phyloP scores from a whole-genome alignment of 177 flowering plant species.

The Vitis hybrid region DNA sequence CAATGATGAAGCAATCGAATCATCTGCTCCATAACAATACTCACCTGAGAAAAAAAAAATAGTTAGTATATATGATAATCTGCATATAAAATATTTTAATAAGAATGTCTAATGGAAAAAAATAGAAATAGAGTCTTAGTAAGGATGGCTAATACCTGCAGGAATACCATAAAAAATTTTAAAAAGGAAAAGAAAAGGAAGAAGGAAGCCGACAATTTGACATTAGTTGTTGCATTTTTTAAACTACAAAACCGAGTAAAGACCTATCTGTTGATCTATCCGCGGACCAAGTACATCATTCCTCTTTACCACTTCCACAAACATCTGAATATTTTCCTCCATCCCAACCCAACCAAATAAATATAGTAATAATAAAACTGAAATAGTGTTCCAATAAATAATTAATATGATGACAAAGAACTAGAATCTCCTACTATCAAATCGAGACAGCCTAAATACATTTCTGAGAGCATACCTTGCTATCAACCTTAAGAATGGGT shows the following conservation, averaged over 20 bases:
- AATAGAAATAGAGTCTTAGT: too few species aligned
- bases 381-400: neutral
- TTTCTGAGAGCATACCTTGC: slow-evolving; percentile 60
- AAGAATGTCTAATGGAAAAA: too few species aligned
- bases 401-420: neutral
- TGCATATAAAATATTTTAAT: too few species aligned
- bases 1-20: slow-evolving; percentile 82
- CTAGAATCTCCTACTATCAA: neutral
- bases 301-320: neutral
- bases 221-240: too few species aligned
- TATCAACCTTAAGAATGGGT: slow-evolving; percentile 91
- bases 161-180: too few species aligned
- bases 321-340: neutral
- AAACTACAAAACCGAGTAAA: too few species aligned
- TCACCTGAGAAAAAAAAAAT: slow-evolving; percentile 44
- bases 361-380: too few species aligned
- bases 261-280: neutral
- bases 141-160: too few species aligned
- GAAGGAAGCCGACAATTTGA: too few species aligned
- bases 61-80: neutral
- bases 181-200: too few species aligned
- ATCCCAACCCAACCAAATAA: neutral
- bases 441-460: neutral
- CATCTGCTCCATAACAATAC: slow-evolving; percentile 99
- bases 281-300: neutral